phyloP scores from a whole-genome alignment of 2,329 filamentous ascomycete genomes.

The Scolecobasidium constrictum region DNA sequence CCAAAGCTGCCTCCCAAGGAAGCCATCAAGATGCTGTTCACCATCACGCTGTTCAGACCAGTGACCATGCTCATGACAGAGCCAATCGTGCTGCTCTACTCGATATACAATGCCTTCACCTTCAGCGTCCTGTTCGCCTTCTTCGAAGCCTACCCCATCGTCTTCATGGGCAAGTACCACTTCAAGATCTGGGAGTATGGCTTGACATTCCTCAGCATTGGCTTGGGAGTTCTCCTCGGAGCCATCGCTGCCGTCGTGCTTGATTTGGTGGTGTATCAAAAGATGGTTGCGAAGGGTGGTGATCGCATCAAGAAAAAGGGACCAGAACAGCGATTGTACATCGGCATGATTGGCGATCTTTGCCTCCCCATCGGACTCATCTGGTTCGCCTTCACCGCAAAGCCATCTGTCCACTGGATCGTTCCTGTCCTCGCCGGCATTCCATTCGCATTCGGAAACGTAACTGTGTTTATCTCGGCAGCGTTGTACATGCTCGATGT shows the following conservation, averaged over 20 bases:
- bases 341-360: slow-evolving; percentile 68
- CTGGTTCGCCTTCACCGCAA: slow-evolving; percentile 79
- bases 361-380: slow-evolving; percentile 68
- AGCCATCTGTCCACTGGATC: slow-evolving; percentile 74
- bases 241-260: slow-evolving; percentile 53
- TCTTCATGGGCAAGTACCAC: slow-evolving; percentile 34
- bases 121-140: slow-evolving; percentile 40
- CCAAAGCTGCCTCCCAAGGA: too few relatives aligned
- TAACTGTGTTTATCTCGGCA: slow-evolving; percentile 69
- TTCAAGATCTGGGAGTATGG: slow-evolving; percentile 39
- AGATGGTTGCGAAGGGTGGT: slow-evolving; percentile 57
- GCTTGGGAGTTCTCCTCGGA: slow-evolving; percentile 41
- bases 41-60: slow-evolving; percentile 32
- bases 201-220: slow-evolving; percentile 66
- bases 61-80: slow-evolving; percentile 36
- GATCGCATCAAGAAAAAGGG: slow-evolving; percentile 53
- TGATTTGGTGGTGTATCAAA: slow-evolving; percentile 32
- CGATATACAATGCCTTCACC: slow-evolving; percentile 38
- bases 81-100: slow-evolving; percentile 37
- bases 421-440: slow-evolving; percentile 66
- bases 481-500: slow-evolving; percentile 71
- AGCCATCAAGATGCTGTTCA: slow-evolving; percentile 28
- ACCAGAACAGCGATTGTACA: slow-evolving; percentile 67
- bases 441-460: slow-evolving; percentile 68
- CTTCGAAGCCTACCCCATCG: slow-evolving; percentile 38